These are phyloP conservation scores for Clarireedia sp. DNA, from an alignment of 2,329 filamentous ascomycete genomes.

Conservation along the genomic window DNA sequence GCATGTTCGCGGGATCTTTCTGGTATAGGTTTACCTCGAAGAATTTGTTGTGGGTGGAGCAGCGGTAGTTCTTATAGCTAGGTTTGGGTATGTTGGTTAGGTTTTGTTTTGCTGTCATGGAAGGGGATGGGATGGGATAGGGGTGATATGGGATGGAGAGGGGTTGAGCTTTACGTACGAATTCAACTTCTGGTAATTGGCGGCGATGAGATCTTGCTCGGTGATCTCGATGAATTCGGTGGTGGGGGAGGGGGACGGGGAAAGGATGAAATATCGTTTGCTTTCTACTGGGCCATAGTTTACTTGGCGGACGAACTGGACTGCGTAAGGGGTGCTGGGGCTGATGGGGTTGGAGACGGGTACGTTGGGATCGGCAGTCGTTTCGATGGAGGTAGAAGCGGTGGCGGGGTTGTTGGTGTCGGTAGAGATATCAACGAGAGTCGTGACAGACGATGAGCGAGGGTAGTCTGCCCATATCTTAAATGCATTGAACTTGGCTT, in stretches of 20 bases:
- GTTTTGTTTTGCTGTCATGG: neutral
- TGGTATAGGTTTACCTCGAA: constrained; percentile 43
- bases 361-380: neutral
- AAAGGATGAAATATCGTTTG: constrained; percentile 35
- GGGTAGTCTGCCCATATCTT: neutral
- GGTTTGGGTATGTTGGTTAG: neutral
- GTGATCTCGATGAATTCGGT: constrained; percentile 29
- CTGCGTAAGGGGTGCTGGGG: constrained; percentile 16
- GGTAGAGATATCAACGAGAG: too few species aligned
- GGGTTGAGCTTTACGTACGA: constrained; percentile 26
- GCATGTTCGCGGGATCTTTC: constrained; percentile 37
- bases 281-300: constrained; percentile 38
- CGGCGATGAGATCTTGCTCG: constrained; percentile 33
- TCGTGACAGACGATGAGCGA: neutral
- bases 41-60: constrained; percentile 36
- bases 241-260: neutral
- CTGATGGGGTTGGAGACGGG: neutral
- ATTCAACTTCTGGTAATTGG: constrained; percentile 39
- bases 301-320: constrained; percentile 38
- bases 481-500: neutral
- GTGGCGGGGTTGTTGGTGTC: neutral
- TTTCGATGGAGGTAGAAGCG: neutral
- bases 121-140: neutral
- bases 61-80: constrained; percentile 42
- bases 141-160: too few species aligned